Evolutionary conservation across 2,329 filamentous ascomycete species (phyloP).

Genomic region (Biscogniauxia mediterranea): DNA sequence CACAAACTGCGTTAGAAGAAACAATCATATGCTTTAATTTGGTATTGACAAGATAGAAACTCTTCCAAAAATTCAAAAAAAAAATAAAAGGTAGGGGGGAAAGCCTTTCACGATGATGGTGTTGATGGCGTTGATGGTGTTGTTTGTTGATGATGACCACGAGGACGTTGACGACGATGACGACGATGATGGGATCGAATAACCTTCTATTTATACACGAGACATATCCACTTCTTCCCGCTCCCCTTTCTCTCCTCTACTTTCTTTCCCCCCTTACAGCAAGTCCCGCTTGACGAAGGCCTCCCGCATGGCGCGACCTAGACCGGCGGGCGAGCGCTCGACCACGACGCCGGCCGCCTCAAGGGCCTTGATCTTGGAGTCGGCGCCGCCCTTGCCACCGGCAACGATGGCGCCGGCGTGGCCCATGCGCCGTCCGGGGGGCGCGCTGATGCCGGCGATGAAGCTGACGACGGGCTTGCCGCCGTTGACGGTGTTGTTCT

Average conservation of each 20-base stretch:
- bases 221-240: no score
- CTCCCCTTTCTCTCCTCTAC: slow-evolving; percentile 10
- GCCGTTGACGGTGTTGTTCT: slow-evolving; percentile 81
- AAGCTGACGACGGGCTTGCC: slow-evolving; percentile 96
- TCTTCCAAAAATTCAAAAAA: no score
- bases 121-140: no score
- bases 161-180: no score
- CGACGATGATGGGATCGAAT: no score
- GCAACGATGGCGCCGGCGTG: slow-evolving; percentile 98
- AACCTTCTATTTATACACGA: no score
- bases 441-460: slow-evolving; percentile 97
- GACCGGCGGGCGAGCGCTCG: slow-evolving; percentile 85
- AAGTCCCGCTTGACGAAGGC: slow-evolving; percentile 97
- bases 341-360: slow-evolving; percentile 93
- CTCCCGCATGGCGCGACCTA: slow-evolving; percentile 90
- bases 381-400: slow-evolving; percentile 94
- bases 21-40: no score
- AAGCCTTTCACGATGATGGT: no score
- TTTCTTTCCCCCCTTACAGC: slow-evolving; percentile 58
- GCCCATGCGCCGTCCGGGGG: slow-evolving; percentile 94
- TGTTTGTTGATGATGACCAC: no score
- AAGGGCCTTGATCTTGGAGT: slow-evolving; percentile 96
- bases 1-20: no score
- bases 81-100: no score
- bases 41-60: no score